Base-by-base conservation (phyloP, 305 asterid species). In the Rubia balearica region DNA sequence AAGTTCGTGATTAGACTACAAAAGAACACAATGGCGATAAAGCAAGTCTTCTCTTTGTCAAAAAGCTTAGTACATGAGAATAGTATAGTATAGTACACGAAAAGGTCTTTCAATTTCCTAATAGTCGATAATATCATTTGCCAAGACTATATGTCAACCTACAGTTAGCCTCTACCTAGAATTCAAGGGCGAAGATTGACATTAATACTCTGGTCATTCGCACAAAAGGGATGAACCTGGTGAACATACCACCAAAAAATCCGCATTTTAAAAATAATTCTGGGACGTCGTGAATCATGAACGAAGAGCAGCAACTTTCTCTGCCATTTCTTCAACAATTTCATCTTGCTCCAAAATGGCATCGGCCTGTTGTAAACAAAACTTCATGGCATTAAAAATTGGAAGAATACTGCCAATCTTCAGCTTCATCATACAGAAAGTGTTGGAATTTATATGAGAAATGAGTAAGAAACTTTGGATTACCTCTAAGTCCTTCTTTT, bases 401-500 rank as follows among this genome's bases (percentile, higher is more conserved):
- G 12, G 6, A 33, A 1, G 19, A 22, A 53, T 13, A 66, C 8
- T 51, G 11, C 19, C 49, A 13, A 13, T 66, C n/a, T 56, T 19
- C 61, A 46, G 12, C 24, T 57, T 21, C 56, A 19, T 16, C 3
- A 8, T 36, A 55, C 36, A 40, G 36, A 21, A 41, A 65, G 36
- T 17, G 59, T 17, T 51, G 22, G 59, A 51, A 51, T 17, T 17
- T 17, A n/a, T 16, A 24, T 45, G 42, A 6, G n/a, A 56, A 49
- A 27, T 21, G 4, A 48, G 10, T 56, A 59, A 22, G 62, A 16
- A 62, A 61, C 67, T 46, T 55, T 9, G 56, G 48, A 62, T 72
- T 85, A 91, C 98, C 97, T 93, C 95, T 11, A 80, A 11, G 64
- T 83, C 80, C 56, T 56, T 81, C 74, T 60, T 76, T 84, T 91